Evolutionary conservation across 305 asterid species (phyloP).

Genomic region (Solanum hybrid): DNA sequence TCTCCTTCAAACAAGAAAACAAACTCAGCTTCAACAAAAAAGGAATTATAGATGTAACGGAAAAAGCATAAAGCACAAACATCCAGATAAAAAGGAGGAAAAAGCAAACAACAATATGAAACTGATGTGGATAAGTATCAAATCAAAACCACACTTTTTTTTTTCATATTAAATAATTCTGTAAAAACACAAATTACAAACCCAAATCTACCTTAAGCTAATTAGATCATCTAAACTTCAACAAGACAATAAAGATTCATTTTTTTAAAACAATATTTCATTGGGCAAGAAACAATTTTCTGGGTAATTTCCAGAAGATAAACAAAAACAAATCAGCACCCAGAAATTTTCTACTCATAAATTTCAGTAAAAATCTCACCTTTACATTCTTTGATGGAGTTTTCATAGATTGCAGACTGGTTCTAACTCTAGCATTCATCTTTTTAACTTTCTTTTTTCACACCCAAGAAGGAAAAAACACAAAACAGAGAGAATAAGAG

Average conservation of each 20-base stretch:
- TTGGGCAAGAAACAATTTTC: not conserved
- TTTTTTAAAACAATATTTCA: not conserved
- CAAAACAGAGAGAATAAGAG: slow-evolving; percentile 6
- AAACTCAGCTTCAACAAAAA: slow-evolving; percentile 29
- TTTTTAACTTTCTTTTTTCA: slow-evolving; percentile 5
- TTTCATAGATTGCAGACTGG: slow-evolving; percentile 42
- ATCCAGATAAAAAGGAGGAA: not conserved
- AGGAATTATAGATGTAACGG: slow-evolving; percentile 14
- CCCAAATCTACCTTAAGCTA: not conserved
- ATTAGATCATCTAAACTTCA: not conserved
- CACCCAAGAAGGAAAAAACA: slow-evolving; percentile 10
- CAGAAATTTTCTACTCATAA: not conserved
- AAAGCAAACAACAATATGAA: slow-evolving; percentile 10
- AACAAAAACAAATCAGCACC: not conserved
- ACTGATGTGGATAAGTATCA: slow-evolving; percentile 18
- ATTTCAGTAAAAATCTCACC: slow-evolving; percentile 20
- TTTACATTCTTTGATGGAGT: slow-evolving; percentile 29
- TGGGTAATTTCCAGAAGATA: not conserved
- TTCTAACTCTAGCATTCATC: slow-evolving; percentile 40
- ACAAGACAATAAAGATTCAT: not conserved
- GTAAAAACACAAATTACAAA: not conserved
- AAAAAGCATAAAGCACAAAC: slow-evolving; percentile 15
- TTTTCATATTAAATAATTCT: not conserved
- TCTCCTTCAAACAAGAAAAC: slow-evolving; percentile 33
- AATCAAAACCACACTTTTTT: slow-evolving; percentile 10